Evolutionary conservation across 83 land plant genomes (phyloP), one percentile per base, ranked within the genome.

Genomic region (Picea abies): DNA sequence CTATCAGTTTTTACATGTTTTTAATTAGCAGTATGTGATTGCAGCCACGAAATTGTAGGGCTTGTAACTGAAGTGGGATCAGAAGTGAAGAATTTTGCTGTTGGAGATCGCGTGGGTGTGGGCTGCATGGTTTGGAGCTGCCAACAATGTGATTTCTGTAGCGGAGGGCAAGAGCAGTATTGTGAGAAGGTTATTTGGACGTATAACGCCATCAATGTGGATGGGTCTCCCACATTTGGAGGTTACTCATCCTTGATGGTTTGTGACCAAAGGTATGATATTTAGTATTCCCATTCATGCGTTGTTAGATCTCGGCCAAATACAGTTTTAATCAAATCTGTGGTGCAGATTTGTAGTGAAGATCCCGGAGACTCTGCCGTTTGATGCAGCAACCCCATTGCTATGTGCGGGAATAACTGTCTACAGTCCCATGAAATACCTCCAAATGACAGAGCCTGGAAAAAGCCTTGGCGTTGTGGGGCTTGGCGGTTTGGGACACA

Each of bases 41-140:
- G 64, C 87, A 91, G 93, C 44, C 93, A 91, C 73, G 93, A 91
- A 83, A 83, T 92, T n/a, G 89, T 85, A 1, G 94, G 94, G 19
- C 69, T 37, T 16, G 94, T 92, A 80, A n/a, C n/a, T n/a, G n/a
- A n/a, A n/a, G n/a, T n/a, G n/a, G n/a, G n/a, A n/a, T n/a, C n/a
- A n/a, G n/a, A 84, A 39, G 94, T 92, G 41, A 39, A 56, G 67
- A 82, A 81, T 23, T 88, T 84, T 81, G 67, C 72, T 29, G 52
- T 82, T 25, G 94, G 92, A 1, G 94, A 92, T 26, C 86, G 78
- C 25, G 94, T 86, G 29, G 92, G 90, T 0, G 85, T 90, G 26
- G 92, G 94, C 1, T 86, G 83, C 69, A 47, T 76, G 63, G 88
- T 84, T 0, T 60, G 79, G 12, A 79, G 90, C 11, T 92, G 94